Evolutionary conservation across 1,139 yeast species (phyloP), one percentile per base, ranked within the genome.

Genomic region (Debaryomyces subglobosus): DNA sequence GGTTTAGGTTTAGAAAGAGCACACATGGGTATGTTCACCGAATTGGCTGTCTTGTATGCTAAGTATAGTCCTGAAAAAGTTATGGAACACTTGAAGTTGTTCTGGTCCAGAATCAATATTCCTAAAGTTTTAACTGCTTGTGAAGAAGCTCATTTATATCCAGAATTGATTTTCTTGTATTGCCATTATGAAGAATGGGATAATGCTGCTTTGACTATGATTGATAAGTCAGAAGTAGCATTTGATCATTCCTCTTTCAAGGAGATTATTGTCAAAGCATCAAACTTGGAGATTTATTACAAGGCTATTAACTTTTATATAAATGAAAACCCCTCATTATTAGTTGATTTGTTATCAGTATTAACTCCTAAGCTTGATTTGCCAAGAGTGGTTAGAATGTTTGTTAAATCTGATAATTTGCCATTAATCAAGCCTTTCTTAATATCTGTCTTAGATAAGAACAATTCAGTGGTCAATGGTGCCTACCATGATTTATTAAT

Each of bases 101-200:
- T 94, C 82, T 94, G 99, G 98, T 91, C 97, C 18, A 88, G 99
- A 74, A 84, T 94, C 66, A 94, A 94, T 69, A 94, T 95, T 74
- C 98, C 99, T 60, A 95, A 94, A 77, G 98, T 90, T 44, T 88
- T 94, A 60, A 83, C 89, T 59, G 97, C 97, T 23, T 89, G 96
- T 64, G 98, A 94, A 69, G 84, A 78, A 51, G 96, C 96, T 27
- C 99, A 95, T 64, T 78, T 94, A 63, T 95, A 97, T 91, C 96
- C 96, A 24, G 99, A 95, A 74, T 79, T 94, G 62, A 91, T 94
- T 50, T 94, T 95, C 84, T 78, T 94, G 67, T 92, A 94, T 74
- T 92, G 97, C 65, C 99, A 94, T 69, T 94, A 94, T 67, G 99
- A 94, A 68, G 99, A 95, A 75, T 95, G 97, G 96, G 99, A 95